Base-by-base conservation (phyloP, 2,329 filamentous ascomycete genomes). In the Trichophyton equinum region DNA sequence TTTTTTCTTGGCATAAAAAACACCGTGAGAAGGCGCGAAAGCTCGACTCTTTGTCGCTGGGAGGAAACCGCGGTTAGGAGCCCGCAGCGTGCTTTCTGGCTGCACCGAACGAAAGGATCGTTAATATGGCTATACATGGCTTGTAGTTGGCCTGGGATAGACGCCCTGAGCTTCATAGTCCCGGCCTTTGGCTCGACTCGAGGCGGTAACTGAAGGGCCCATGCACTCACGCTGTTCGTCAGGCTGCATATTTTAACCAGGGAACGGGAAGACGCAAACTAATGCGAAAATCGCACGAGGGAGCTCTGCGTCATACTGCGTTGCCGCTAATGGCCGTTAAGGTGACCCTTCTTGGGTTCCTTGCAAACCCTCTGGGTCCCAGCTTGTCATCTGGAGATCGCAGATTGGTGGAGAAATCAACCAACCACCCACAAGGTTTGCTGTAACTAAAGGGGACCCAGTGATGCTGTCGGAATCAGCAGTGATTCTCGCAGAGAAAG, bases 371-470 rank as follows among this genome's bases (percentile, higher is more conserved):
- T 55, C 49, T 55, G 27, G 49, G 18, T 36, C 49, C n/a, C 49
- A n/a, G 49, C 27, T 15, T 9, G 15, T n/a, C 49, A 55, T 55
- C 49, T 55, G 27, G 49, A 55, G 49, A 55, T 55, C 49, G 27
- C 27, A 55, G 49, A 55, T 55, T 55, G 49, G 49, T 55, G 49
- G 49, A 55, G 49, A 55, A 33, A 33, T 15, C 49, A 20, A 55
- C 49, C 49, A 20, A 55, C 49, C 11, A 15, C n/a, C 27, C 49
- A 55, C 49, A 55, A 55, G 27, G 49, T 55, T 53, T n/a, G 22
- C 22, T 53, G 7, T 53, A 13, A 36, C 27, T 53, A 53, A 53
- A 13, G 7, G 49, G 49, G 22, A 44, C 40, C 33, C 33, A 36
- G 33, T 13, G 46, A 22, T n/a, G 47, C 22, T 53, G 47, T 53